Base-by-base conservation (phyloP, 106 monocot genomes). In the Allium sativum region DNA sequence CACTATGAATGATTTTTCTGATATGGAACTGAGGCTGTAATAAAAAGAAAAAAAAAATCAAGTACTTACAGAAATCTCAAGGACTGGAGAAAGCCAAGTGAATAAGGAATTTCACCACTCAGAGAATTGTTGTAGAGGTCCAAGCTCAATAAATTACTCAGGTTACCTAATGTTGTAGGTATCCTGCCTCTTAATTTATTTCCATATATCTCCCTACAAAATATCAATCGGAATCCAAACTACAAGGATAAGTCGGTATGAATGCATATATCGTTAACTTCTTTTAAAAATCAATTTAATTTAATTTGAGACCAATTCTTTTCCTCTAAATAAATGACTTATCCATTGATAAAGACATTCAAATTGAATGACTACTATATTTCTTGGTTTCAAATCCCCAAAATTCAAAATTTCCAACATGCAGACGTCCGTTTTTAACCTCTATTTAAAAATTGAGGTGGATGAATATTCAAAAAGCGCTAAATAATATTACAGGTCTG, bases 131-230 rank as follows among this genome's bases (percentile, higher is more conserved):
- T 14, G 55, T 75, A 46, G 31, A 80, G 70, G 48, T 80, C 74
- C 80, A 80, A 80, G 48, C 44, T 71, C 61, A 71, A 55, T 14
- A 80, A 55, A 21, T 52, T 80, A 15, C 55, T 75, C 48, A 80
- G 61, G 44, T 62, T 71, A 7, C 80, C 63, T 14, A 75, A 44
- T 12, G 50, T 12, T 45, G 61, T 3, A 10, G 80, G 80, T 68
- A 80, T 80, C 0, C 0, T 0, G 11, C 74, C 79, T 17, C 53
- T 51, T 21, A 79, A 65, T 43, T 70, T 79, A 40, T 79, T 79
- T n/a, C 21, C 16, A 44, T n/a, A 56, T 7, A 79, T 18, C 55
- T 65, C 44, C 79, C 78, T 79, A 50, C 45, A 53, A 50, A 42
- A 43, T 31, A 31, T 31, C 5, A 31, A 31, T 31, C 31, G 31